phyloP scores from a whole-genome alignment of 2,329 filamentous ascomycete genomes.

The Achaetomium macrosporum region DNA sequence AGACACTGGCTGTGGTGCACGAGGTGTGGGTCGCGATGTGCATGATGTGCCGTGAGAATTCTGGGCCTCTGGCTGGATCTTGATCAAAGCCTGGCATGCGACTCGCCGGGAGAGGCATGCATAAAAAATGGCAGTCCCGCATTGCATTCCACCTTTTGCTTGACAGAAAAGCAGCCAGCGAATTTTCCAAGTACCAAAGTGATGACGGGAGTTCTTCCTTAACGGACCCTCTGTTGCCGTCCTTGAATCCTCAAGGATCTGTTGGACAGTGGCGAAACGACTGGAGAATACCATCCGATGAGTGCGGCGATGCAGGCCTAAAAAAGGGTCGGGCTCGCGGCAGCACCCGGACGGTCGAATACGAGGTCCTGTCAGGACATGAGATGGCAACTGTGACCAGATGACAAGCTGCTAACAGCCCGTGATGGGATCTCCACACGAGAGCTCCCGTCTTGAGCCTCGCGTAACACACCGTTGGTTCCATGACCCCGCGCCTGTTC shows the following conservation, averaged over 20 bases:
- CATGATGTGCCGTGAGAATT: conserved; percentile 24
- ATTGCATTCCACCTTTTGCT: background rate
- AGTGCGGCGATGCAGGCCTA: conserved; percentile 18
- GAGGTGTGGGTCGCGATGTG: conserved; percentile 14
- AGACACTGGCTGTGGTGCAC: conserved; percentile 7
- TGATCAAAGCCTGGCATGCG: conserved; percentile 19
- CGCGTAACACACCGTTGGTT: background rate
- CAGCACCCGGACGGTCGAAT: conserved; percentile 15
- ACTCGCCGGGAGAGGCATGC: background rate
- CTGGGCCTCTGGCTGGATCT: conserved; percentile 12
- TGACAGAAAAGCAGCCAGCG: no score
- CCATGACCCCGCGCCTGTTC: no score
- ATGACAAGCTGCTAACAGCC: background rate
- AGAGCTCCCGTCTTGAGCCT: background rate
- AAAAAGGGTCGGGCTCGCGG: conserved; percentile 12
- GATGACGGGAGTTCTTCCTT: no score
- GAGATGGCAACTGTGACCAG: conserved; percentile 7
- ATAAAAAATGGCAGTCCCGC: background rate
- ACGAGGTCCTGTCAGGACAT: conserved; percentile 17
- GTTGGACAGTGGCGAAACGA: conserved; percentile 2
- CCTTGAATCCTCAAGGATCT: background rate
- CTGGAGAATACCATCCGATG: conserved; percentile 6
- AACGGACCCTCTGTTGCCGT: no score
- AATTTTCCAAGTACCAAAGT: no score
- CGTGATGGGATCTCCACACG: background rate